phyloP scores from a whole-genome alignment of 768 basidiomycete species.

The Lyophyllum decastes region DNA sequence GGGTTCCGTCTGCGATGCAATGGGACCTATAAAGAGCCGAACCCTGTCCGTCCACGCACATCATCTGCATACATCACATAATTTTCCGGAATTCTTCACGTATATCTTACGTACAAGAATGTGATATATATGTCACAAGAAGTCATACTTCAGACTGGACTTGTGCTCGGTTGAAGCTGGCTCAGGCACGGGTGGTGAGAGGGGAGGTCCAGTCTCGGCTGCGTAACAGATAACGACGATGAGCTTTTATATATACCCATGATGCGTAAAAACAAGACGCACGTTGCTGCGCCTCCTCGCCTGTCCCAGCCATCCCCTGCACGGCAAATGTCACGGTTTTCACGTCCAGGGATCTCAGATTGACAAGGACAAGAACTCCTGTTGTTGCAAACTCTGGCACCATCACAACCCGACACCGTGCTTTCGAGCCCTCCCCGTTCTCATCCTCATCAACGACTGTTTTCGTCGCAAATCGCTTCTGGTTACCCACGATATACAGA shows the following conservation, averaged over 20 bases:
- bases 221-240: neutral
- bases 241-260: neutral
- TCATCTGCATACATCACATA: neutral
- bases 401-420: conserved; percentile 70
- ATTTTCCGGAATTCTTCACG: neutral
- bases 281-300: conserved; percentile 16
- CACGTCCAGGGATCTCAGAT: conserved; percentile 74
- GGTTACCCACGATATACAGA: conserved; percentile 91
- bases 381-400: conserved; percentile 81
- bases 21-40: conserved; percentile 62
- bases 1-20: conserved; percentile 85
- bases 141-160: conserved; percentile 12
- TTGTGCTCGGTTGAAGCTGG: conserved; percentile 13
- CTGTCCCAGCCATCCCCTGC: conserved; percentile 42
- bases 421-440: conserved; percentile 26
- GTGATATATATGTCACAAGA: neutral
- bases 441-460: conserved; percentile 50
- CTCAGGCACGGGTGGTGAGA: conserved; percentile 6
- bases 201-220: neutral
- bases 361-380: conserved; percentile 77
- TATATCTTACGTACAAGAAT: neutral
- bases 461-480: conserved; percentile 78
- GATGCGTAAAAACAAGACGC: conserved; percentile 1
- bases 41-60: neutral
- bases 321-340: conserved; percentile 61